Base-by-base conservation (phyloP, 2,329 filamentous ascomycete species). In the Arthrinium puccinioides region DNA sequence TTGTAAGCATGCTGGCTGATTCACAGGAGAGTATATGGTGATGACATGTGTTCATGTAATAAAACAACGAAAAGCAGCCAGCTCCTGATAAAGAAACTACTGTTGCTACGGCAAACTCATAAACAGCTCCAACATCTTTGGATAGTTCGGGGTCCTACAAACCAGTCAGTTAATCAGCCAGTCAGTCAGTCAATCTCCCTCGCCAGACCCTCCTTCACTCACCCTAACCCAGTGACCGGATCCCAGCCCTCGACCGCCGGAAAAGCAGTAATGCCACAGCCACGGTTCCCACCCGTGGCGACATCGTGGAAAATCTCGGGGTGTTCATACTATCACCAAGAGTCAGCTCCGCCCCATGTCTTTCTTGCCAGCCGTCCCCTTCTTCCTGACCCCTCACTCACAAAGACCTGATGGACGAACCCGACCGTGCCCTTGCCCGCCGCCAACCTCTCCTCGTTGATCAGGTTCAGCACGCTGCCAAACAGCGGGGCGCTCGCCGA, bases 351-450 rank as follows among this genome's bases (percentile, higher is more conserved):
- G 8, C n/a, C n/a, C n/a, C n/a, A n/a, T n/a, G 33, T 15, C 18
- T 6, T 5, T 18, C 11, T 9, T 18, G 9, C 27, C 10, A 23
- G 10, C 5, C 18, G 5, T n/a, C 23, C 9, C 16, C 18, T 26
- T 15, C n/a, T n/a, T n/a, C n/a, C n/a, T n/a, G n/a, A n/a, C n/a
- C n/a, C n/a, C n/a, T n/a, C n/a, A n/a, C 45, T 39, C 38, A 48
- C 47, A 37, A 74, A 48, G 27, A 65, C 62, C 1, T 64, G 70
- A 35, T 75, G 70, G 15, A 75, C 51, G 44, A 75, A 75, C 1
- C 71, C 72, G 9, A 76, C 60, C 0, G 68, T 54, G 5, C 57
- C 51, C 52, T 72, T 73, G 3, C 63, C 63, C 1, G 50, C 56
- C 7, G 59, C 59, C 18, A 72, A 47, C 16, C 70, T 54, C 47